A percentile compares a stretch with the other conserved stretches of the same genome.
Evolutionary conservation across 495 filamentous ascomycete genomes (phyloP).

Genomic region (Xylona heveae): DNA sequence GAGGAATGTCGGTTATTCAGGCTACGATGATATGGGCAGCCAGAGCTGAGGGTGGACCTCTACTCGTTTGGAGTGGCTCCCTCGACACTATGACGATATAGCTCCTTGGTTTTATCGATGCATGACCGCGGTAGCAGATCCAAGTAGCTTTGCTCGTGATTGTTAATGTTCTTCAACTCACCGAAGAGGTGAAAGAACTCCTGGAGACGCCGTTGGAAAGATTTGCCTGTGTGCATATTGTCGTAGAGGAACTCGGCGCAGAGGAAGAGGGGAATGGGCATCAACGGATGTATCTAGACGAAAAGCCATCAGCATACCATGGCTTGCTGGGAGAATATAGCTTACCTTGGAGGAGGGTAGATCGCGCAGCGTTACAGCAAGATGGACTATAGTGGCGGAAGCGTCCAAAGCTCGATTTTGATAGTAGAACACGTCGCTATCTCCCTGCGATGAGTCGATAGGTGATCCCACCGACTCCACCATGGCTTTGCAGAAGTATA

Average conservation of each 20-base stretch:
- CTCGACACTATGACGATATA: too few species aligned
- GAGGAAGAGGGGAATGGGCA: conserved; percentile 6
- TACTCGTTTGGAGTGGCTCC: too few species aligned
- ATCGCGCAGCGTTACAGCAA: conserved; percentile 20
- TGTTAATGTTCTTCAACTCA: neutral
- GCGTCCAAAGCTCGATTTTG: conserved; percentile 16
- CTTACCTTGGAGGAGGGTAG: conserved; percentile 20
- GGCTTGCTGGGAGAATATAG: conserved; percentile 1
- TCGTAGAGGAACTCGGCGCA: conserved; percentile 6
- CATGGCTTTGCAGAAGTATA: conserved; percentile 20
- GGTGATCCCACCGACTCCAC: conserved; percentile 8
- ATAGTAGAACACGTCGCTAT: conserved; percentile 12
- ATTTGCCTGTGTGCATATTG: neutral
- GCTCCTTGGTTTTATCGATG: too few species aligned
- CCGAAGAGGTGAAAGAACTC: neutral
- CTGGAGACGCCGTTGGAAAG: neutral
- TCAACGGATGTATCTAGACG: conserved; percentile 7
- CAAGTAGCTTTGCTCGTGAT: too few species aligned
- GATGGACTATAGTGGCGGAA: conserved; percentile 18
- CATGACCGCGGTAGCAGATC: too few species aligned
- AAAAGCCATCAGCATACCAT: too few species aligned
- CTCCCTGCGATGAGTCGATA: neutral
- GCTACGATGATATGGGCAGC: too few species aligned
- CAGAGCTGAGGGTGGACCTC: too few species aligned
- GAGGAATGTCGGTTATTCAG: too few species aligned